These are phyloP conservation scores for Mycothermus thermophilus DNA, from an alignment of 495 filamentous ascomycete species.

Conservation along the genomic window DNA sequence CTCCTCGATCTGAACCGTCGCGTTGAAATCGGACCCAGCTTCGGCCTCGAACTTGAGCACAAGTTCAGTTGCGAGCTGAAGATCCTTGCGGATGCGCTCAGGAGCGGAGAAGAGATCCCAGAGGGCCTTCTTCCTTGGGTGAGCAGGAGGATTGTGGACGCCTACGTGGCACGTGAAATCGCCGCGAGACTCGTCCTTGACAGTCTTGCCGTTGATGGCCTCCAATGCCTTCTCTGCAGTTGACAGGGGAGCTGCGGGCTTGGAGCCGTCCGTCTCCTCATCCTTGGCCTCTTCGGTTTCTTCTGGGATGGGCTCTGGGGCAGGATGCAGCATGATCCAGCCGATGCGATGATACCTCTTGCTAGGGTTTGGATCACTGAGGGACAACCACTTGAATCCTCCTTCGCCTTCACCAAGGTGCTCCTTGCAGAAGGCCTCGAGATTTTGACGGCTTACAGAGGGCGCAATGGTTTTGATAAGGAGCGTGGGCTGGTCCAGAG, in stretches of 20 bases:
- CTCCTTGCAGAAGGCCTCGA: slow-evolving; percentile 84
- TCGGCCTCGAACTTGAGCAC: slow-evolving; percentile 69
- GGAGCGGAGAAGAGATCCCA: slow-evolving; percentile 93
- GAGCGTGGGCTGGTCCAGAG: slow-evolving; percentile 70
- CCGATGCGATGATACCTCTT: slow-evolving; percentile 97
- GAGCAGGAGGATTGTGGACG: slow-evolving; percentile 74
- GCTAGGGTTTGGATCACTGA: slow-evolving; percentile 90
- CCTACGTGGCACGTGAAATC: slow-evolving; percentile 97
- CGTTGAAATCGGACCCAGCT: slow-evolving; percentile 56
- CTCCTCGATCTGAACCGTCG: slow-evolving; percentile 66
- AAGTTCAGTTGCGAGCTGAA: slow-evolving; percentile 62
- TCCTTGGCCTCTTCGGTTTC: slow-evolving; percentile 55
- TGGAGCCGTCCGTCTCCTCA: slow-evolving; percentile 35
- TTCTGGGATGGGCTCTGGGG: slow-evolving; percentile 44
- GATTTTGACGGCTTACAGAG: slow-evolving; percentile 83
- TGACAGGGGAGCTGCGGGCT: slow-evolving; percentile 25
- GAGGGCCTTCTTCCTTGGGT: slow-evolving; percentile 86
- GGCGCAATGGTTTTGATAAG: slow-evolving; percentile 98
- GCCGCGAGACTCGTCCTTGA: slow-evolving; percentile 79
- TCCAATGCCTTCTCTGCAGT: slow-evolving; percentile 78
- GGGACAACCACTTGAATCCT: slow-evolving; percentile 79
- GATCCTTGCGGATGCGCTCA: slow-evolving; percentile 73
- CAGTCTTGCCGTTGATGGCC: slow-evolving; percentile 89
- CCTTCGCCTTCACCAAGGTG: slow-evolving; percentile 76
- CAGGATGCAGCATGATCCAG: slow-evolving; percentile 89